Conservation (phyloP, 306 rosid genomes). For the Benincasa hispida region DNA sequence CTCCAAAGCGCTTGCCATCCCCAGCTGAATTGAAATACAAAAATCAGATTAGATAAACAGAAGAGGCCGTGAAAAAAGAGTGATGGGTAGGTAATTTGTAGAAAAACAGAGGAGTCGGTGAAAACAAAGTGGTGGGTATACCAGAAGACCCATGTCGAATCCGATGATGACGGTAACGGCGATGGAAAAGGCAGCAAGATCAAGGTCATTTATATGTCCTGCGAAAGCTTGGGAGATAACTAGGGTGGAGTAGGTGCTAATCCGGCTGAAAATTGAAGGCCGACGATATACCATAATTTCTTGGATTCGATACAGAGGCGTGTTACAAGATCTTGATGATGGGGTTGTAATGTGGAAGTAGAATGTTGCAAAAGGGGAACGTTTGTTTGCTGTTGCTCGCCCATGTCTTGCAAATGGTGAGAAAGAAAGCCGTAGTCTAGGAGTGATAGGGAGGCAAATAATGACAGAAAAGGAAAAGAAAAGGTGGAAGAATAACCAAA, state of each 20-base stretch:
- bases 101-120: background rate
- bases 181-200: background rate
- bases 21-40: background rate
- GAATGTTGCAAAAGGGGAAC: background rate
- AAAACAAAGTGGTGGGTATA: background rate
- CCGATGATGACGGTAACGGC: background rate
- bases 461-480: too few relatives aligned
- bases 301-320: background rate
- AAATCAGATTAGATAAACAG: background rate
- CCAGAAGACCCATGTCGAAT: background rate
- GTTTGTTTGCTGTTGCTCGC: background rate
- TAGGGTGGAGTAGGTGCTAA: background rate
- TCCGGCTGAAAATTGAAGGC: background rate
- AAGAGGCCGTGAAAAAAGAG: background rate
- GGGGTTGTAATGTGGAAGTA: background rate
- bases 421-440: background rate
- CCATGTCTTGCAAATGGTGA: background rate
- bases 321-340: background rate
- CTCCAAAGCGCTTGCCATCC: slow-evolving; percentile 15
- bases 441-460: too few relatives aligned
- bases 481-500: too few relatives aligned
- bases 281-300: background rate
- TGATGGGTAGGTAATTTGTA: too few relatives aligned
- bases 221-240: background rate
- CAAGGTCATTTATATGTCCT: background rate